These are phyloP conservation scores for Cladobotryum mycophilum DNA, from an alignment of 2,329 filamentous ascomycete species.

Conservation along the genomic window DNA sequence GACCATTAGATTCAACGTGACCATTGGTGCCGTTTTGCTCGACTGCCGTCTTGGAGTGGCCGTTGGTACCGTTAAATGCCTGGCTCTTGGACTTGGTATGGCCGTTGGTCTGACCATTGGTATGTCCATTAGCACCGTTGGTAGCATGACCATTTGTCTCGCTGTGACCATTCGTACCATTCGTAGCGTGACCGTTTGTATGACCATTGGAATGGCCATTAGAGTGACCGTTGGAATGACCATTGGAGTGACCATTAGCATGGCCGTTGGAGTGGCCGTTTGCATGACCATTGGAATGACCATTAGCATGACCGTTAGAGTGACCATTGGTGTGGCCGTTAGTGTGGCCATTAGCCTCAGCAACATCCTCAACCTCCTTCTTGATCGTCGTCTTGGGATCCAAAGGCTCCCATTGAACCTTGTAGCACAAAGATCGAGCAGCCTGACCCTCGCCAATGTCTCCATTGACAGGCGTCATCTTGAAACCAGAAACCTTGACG, in stretches of 20 bases:
- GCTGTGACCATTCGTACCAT: not conserved
- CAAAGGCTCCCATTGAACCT: constrained; percentile 38
- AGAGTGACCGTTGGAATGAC: not conserved
- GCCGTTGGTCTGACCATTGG: not conserved
- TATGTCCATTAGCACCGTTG: not conserved
- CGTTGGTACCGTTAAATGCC: not conserved
- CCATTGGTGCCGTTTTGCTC: not conserved
- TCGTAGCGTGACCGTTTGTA: too few relatives aligned
- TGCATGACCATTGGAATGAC: constrained; percentile 1
- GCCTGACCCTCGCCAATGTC: constrained; percentile 16
- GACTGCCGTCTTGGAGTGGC: not conserved
- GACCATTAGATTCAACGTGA: not conserved
- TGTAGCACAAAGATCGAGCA: constrained; percentile 35
- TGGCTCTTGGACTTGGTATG: not conserved
- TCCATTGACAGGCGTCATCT: constrained; percentile 36
- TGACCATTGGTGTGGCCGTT: not conserved
- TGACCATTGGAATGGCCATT: not conserved
- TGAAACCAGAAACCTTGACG: constrained; percentile 31
- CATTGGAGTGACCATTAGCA: not conserved
- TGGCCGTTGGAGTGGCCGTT: constrained; percentile 1
- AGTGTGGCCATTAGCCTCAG: not conserved
- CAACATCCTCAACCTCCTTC: not conserved
- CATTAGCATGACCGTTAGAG: not conserved
- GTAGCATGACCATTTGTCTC: constrained; percentile 7
- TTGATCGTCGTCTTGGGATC: constrained; percentile 3